phyloP scores from a whole-genome alignment of 2,329 filamentous ascomycete genomes.

The Colletotrichum costaricense region DNA sequence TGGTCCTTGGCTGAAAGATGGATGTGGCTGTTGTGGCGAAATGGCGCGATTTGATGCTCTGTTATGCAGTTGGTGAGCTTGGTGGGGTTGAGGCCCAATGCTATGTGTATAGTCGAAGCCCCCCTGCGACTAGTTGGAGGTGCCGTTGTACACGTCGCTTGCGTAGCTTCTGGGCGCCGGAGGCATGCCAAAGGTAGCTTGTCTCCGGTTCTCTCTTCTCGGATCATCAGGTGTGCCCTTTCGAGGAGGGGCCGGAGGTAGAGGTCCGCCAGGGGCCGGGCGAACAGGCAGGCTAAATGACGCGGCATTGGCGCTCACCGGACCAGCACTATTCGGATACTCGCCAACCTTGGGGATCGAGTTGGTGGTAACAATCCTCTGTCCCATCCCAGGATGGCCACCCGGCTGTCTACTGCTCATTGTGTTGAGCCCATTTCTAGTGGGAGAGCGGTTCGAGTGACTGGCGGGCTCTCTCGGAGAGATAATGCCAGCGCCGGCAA shows the following conservation, averaged over 20 bases:
- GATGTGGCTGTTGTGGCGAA: slow-evolving; percentile 8
- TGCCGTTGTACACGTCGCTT: slow-evolving; percentile 36
- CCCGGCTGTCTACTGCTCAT: slow-evolving; percentile 53
- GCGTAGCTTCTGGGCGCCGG: slow-evolving; percentile 50
- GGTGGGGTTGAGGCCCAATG: slow-evolving; percentile 1
- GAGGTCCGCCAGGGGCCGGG: slow-evolving; percentile 67
- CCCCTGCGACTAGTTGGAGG: slow-evolving; percentile 33
- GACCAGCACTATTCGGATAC: slow-evolving; percentile 51
- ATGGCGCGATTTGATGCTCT: slow-evolving; percentile 10
- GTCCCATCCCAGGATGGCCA: slow-evolving; percentile 64
- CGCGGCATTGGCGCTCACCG: slow-evolving; percentile 56
- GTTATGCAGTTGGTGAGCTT: slow-evolving; percentile 7
- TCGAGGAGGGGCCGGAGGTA: slow-evolving; percentile 70
- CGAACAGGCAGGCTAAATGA: slow-evolving; percentile 75
- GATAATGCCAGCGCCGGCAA: slow-evolving; percentile 66
- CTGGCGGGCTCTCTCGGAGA: slow-evolving; percentile 63
- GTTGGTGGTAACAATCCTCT: slow-evolving; percentile 62
- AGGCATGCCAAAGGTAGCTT: slow-evolving; percentile 63
- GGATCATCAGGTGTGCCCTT: slow-evolving; percentile 67
- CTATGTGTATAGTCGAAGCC: slow-evolving; percentile 12
- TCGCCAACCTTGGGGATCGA: slow-evolving; percentile 61
- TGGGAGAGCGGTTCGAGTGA: slow-evolving; percentile 62
- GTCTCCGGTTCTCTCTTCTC: slow-evolving; percentile 63
- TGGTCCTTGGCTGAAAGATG: slow-evolving; percentile 11
- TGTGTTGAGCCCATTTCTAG: slow-evolving; percentile 59